Percentiles rank a stretch among this genome's conserved stretches.
phyloP scores from a whole-genome alignment of 2,329 filamentous ascomycete genomes.

The Colletotrichum karsti region DNA sequence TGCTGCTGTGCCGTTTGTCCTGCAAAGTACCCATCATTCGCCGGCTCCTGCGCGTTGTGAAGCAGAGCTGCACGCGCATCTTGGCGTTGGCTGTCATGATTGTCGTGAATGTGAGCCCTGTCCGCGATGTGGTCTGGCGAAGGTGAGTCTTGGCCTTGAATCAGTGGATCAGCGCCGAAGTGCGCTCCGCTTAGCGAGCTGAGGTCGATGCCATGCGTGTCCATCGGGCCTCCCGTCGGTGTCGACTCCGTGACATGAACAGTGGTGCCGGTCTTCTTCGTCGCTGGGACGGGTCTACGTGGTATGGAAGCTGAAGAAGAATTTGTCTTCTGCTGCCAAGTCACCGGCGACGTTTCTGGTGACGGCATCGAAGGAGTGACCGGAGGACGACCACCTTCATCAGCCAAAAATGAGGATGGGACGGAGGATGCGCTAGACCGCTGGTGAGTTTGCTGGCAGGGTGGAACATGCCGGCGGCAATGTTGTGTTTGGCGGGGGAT shows the following conservation, averaged over 20 bases:
- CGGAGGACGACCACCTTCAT: background rate
- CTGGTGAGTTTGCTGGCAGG: background rate
- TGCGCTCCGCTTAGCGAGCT: slow-evolving; percentile 23
- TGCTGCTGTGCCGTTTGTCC: background rate
- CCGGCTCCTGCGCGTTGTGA: slow-evolving; percentile 9
- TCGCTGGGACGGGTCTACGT: background rate
- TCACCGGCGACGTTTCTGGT: background rate
- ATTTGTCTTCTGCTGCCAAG: background rate
- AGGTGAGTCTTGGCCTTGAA: background rate
- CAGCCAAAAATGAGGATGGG: background rate
- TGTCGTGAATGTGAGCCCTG: background rate
- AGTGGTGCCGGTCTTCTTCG: background rate
- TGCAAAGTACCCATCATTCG: background rate
- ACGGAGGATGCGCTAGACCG: slow-evolving; percentile 8
- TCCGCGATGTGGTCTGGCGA: too few relatives aligned
- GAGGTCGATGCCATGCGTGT: slow-evolving; percentile 23
- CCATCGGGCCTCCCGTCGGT: slow-evolving; percentile 11
- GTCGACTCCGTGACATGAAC: slow-evolving; percentile 2
- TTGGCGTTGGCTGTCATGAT: slow-evolving; percentile 4
- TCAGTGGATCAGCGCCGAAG: slow-evolving; percentile 9
- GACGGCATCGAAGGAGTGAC: background rate
- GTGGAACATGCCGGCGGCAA: slow-evolving; percentile 6
- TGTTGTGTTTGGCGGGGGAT: background rate
- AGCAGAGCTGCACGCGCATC: slow-evolving; percentile 16
- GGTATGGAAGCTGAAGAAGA: background rate